Evolutionary conservation across 441 rosid species (phyloP).

Genomic region (Theobroma grandiflorum): DNA sequence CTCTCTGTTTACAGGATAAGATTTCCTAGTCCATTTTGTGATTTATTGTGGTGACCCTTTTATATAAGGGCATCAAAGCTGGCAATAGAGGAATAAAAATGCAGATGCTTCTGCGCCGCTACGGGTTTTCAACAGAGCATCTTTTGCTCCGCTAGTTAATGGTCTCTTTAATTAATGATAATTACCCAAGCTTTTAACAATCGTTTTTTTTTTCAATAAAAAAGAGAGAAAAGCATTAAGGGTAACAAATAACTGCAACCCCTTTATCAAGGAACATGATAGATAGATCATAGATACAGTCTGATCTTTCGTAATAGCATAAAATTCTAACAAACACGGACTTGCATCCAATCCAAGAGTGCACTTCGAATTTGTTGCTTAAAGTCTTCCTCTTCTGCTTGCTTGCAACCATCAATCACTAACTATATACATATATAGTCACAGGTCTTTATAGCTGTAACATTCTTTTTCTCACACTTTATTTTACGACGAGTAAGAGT

Average conservation of each 20-base stretch:
- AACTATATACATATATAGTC: background rate
- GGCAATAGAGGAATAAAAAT: background rate
- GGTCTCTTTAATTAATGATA: background rate
- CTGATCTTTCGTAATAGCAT: background rate
- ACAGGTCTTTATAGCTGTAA: background rate
- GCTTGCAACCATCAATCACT: background rate
- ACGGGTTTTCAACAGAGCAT: background rate
- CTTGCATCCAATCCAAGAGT: background rate
- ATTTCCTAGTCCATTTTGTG: background rate
- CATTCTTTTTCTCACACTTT: background rate
- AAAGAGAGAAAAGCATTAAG: background rate
- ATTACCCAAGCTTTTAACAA: background rate
- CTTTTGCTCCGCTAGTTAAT: background rate
- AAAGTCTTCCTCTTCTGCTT: constrained; percentile 16
- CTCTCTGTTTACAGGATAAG: background rate
- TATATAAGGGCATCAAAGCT: background rate
- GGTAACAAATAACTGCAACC: background rate
- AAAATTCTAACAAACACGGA: constrained; percentile 10
- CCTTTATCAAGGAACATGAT: background rate
- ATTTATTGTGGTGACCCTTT: background rate
- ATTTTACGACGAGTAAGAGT: background rate
- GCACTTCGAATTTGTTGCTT: constrained; percentile 12
- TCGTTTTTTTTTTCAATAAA: too few species aligned
- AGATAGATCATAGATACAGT: background rate
- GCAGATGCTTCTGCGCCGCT: constrained; percentile 11